Evolutionary conservation across 2,329 filamentous ascomycete species (phyloP).

Genomic region (Pseudohalonectria lignicola): DNA sequence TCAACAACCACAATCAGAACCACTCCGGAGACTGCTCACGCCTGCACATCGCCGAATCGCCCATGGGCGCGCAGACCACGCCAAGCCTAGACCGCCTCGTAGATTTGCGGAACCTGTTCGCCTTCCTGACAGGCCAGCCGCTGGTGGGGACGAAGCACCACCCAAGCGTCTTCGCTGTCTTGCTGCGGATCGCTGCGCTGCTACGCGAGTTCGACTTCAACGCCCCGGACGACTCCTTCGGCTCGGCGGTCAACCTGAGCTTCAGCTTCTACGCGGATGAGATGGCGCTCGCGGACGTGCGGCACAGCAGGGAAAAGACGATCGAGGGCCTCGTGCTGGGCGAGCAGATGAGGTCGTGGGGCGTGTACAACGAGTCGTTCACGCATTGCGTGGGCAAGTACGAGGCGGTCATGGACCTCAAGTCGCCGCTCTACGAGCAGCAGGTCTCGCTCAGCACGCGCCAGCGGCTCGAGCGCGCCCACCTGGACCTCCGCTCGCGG

Average conservation of each 20-base stretch:
- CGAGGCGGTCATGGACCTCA: slow-evolving; percentile 55
- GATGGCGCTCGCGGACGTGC: slow-evolving; percentile 65
- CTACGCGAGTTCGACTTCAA: slow-evolving; percentile 48
- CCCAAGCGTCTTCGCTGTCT: slow-evolving; percentile 40
- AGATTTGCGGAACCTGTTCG: slow-evolving; percentile 53
- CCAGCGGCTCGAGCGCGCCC: slow-evolving; percentile 71
- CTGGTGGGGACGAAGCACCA: slow-evolving; percentile 45
- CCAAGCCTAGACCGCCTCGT: slow-evolving; percentile 41
- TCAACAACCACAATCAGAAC: too few relatives aligned
- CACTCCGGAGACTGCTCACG: slow-evolving; percentile 20
- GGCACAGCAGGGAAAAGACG: slow-evolving; percentile 75
- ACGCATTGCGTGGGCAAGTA: slow-evolving; percentile 85
- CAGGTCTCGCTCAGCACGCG: slow-evolving; percentile 61
- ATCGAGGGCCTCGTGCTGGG: slow-evolving; percentile 82
- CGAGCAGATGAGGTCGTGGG: slow-evolving; percentile 71
- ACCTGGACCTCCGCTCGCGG: slow-evolving; percentile 66
- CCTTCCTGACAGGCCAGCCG: slow-evolving; percentile 52
- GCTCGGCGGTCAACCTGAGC: slow-evolving; percentile 48
- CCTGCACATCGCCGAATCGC: slow-evolving; percentile 41
- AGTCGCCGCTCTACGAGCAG: slow-evolving; percentile 52
- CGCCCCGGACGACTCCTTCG: slow-evolving; percentile 46
- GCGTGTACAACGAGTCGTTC: slow-evolving; percentile 85
- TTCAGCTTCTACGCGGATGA: slow-evolving; percentile 71
- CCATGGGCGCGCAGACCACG: slow-evolving; percentile 20
- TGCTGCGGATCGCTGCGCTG: slow-evolving; percentile 41